phyloP scores from a whole-genome alignment of 148 eudicot genomes.

The Silene latifolia region DNA sequence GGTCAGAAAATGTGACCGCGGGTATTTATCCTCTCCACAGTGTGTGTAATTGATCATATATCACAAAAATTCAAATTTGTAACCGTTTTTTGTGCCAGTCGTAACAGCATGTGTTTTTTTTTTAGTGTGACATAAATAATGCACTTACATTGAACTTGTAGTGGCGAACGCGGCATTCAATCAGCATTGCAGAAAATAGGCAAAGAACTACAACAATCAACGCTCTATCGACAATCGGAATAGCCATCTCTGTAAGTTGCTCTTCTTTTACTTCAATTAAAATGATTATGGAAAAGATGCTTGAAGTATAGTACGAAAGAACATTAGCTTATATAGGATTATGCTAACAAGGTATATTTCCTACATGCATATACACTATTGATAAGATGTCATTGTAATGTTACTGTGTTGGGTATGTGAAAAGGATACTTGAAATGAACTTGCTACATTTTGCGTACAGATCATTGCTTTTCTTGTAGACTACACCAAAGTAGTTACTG shows the following conservation, averaged over 20 bases:
- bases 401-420: slow-evolving; percentile 1
- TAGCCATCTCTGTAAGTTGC: background rate
- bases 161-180: background rate
- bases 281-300: background rate
- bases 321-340: slow-evolving; percentile 3
- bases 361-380: background rate
- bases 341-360: background rate
- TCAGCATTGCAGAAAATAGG: background rate
- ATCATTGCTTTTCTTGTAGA: slow-evolving; percentile 5
- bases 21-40: too few species aligned
- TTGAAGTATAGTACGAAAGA: background rate
- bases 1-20: too few species aligned
- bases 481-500: background rate
- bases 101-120: too few species aligned
- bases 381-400: slow-evolving; percentile 1
- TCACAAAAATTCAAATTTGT: too few species aligned
- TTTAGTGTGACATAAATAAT: background rate
- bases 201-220: background rate
- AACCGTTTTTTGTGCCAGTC: too few species aligned
- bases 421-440: slow-evolving; percentile 2
- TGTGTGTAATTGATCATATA: too few species aligned
- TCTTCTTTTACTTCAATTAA: background rate
- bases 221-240: background rate
- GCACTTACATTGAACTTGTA: slow-evolving; percentile 4
- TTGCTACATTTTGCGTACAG: background rate